phyloP scores from a whole-genome alignment of 805 yeast genomes.

The Metschnikowia baotianmanensis region DNA sequence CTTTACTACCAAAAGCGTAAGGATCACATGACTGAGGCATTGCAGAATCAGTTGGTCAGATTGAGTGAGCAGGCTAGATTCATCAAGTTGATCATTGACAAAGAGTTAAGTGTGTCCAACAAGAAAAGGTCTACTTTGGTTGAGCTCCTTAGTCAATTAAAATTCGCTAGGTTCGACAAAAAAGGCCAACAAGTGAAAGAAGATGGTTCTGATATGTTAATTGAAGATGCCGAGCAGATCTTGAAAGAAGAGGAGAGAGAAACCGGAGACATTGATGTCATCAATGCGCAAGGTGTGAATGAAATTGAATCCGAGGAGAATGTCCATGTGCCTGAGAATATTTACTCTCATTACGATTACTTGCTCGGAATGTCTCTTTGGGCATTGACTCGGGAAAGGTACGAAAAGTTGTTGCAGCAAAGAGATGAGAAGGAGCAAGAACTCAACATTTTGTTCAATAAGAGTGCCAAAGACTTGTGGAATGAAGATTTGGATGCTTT shows the following conservation, averaged over 20 bases:
- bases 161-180: conserved; percentile 76
- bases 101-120: conserved; percentile 67
- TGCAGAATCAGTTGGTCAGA: conserved; percentile 73
- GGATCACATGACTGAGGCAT: conserved; percentile 65
- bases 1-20: conserved; percentile 91
- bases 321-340: conserved; percentile 50
- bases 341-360: conserved; percentile 74
- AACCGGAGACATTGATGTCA: conserved; percentile 21
- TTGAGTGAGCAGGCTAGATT: conserved; percentile 84
- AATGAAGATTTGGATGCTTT: conserved; percentile 76
- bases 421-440: conserved; percentile 70
- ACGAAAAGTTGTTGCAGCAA: conserved; percentile 73
- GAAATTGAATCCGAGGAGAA: conserved; percentile 31
- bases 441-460: conserved; percentile 59
- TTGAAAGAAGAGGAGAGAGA: conserved; percentile 46
- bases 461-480: conserved; percentile 89
- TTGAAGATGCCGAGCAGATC: conserved; percentile 25
- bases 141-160: conserved; percentile 55
- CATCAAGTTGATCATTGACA: conserved; percentile 84
- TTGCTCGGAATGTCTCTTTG: conserved; percentile 89
- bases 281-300: conserved; percentile 23
- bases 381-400: conserved; percentile 89
- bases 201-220: conserved; percentile 24
- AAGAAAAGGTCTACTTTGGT: conserved; percentile 65
- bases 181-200: conserved; percentile 61